These are phyloP conservation scores for Trichoderma oligosporum DNA, from an alignment of 2,329 filamentous ascomycete species.

Conservation along the genomic window DNA sequence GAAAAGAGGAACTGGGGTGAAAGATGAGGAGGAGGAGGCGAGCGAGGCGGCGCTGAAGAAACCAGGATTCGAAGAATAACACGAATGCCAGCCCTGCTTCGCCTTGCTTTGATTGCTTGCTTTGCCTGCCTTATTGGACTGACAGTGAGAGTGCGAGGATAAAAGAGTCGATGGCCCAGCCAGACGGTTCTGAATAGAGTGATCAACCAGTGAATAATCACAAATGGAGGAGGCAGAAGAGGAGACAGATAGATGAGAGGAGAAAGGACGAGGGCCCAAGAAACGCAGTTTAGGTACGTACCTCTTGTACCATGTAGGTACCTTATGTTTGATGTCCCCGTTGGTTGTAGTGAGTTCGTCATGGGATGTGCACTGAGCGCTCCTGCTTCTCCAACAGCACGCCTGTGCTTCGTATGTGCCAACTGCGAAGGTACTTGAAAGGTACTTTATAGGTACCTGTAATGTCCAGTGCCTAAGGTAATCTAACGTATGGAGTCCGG, in stretches of 20 bases:
- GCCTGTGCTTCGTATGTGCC: background rate
- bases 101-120: background rate
- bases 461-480: too few species aligned
- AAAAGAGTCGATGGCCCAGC: slow-evolving; percentile 1
- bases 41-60: background rate
- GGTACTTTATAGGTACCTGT: too few species aligned
- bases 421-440: too few species aligned
- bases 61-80: background rate
- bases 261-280: slow-evolving; percentile 1
- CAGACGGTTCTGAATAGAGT: slow-evolving; percentile 7
- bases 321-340: too few species aligned
- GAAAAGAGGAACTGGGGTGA: slow-evolving; percentile 9
- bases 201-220: slow-evolving; percentile 6
- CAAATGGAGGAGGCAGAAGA: background rate
- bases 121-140: background rate
- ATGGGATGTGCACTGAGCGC: background rate
- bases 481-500: too few species aligned
- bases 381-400: background rate
- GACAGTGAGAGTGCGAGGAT: too few species aligned
- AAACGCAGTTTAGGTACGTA: background rate
- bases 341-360: slow-evolving; percentile 1
- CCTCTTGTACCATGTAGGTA: too few species aligned
- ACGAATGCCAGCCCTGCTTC: background rate
- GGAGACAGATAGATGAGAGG: slow-evolving; percentile 6
- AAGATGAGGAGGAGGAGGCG: background rate